These are phyloP conservation scores for Alectoria sarmentosa DNA, from an alignment of 495 filamentous ascomycete genomes.

Conservation along the genomic window DNA sequence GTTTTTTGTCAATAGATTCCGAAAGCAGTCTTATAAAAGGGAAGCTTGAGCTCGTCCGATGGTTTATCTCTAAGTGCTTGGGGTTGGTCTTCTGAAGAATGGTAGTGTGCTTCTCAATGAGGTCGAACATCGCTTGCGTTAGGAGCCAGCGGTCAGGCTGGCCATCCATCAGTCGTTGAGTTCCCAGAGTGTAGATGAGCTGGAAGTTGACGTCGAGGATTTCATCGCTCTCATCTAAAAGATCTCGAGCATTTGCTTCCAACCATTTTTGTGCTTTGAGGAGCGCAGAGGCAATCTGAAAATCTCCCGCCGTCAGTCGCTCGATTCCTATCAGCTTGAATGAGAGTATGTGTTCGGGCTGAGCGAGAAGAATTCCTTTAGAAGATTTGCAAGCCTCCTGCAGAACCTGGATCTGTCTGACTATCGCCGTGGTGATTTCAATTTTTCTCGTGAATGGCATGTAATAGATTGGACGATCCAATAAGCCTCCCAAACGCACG, in stretches of 20 bases:
- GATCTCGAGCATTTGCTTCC: conserved; percentile 38
- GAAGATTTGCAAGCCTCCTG: conserved; percentile 41
- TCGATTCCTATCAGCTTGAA: conserved; percentile 61
- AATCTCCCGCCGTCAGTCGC: conserved; percentile 26
- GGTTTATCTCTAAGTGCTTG: neutral
- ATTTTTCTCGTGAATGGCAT: conserved; percentile 55
- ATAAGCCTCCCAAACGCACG: conserved; percentile 50
- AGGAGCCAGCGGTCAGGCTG: conserved; percentile 51
- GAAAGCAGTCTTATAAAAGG: neutral
- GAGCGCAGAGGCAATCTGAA: conserved; percentile 30
- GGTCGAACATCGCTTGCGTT: conserved; percentile 5
- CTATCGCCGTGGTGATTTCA: conserved; percentile 26
- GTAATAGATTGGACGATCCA: conserved; percentile 44
- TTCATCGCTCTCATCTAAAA: conserved; percentile 65
- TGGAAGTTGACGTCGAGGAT: conserved; percentile 53
- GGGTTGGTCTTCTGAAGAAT: neutral
- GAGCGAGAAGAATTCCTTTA: conserved; percentile 50
- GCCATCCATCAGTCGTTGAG: conserved; percentile 45
- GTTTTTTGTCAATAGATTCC: neutral
- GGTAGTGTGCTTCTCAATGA: neutral
- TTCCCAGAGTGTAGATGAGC: conserved; percentile 63
- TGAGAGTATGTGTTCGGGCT: conserved; percentile 65
- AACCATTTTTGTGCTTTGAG: conserved; percentile 38
- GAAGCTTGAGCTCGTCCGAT: neutral
- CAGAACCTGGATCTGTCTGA: conserved; percentile 31